Evolutionary conservation across 208 protist genomes (phyloP).

Genomic region (Acanthamoeba royreba): DNA sequence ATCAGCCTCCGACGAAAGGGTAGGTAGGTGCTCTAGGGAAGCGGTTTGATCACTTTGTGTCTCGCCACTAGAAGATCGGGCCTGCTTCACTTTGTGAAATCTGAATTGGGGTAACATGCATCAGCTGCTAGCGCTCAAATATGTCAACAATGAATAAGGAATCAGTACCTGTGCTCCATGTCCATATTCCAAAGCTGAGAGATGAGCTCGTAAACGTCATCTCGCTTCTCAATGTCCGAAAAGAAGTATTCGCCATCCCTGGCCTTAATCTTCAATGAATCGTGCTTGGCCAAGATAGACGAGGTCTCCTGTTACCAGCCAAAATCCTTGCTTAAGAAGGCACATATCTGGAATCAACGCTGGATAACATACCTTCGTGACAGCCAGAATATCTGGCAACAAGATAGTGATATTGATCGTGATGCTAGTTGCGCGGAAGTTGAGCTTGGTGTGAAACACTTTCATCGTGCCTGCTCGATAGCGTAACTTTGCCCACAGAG

Average conservation of each 20-base stretch:
- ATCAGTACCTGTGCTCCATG: conserved; percentile 9
- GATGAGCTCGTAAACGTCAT: conserved; percentile 35
- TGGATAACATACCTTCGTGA: neutral
- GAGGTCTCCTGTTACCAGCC: neutral
- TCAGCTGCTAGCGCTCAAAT: neutral
- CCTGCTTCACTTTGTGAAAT: neutral
- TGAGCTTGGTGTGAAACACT: neutral
- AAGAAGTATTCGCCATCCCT: neutral
- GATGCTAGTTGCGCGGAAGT: neutral
- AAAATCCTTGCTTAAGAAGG: neutral
- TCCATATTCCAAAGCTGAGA: conserved; percentile 48
- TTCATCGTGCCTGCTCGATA: neutral
- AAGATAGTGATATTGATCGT: neutral
- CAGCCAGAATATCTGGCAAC: neutral
- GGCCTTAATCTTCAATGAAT: neutral
- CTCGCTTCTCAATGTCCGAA: neutral
- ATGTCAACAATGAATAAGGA: neutral
- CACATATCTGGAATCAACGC: neutral
- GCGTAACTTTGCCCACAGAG: conserved; percentile 6
- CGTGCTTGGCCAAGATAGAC: neutral
- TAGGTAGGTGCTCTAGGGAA: too few relatives aligned
- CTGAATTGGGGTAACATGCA: neutral
- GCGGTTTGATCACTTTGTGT: too few relatives aligned
- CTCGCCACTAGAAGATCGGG: neutral
- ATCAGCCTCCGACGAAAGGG: too few relatives aligned